A percentile compares a stretch with the other conserved stretches of the same genome.
Conservation (phyloP, 345 rosid species). For the Murraya koenigii region DNA sequence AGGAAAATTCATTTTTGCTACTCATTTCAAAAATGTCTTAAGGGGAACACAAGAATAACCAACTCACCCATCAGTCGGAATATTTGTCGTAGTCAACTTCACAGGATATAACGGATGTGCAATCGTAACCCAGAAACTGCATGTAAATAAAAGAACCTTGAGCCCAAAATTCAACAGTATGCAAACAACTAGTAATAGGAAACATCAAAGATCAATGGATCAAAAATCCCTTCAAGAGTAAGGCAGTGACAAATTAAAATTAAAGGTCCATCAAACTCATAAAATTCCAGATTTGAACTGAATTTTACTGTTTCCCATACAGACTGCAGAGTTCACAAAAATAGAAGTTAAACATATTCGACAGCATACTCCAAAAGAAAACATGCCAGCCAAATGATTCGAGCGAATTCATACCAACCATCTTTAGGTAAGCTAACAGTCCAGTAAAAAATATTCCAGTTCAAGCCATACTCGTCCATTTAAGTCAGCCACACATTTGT, state of each 20-base stretch:
- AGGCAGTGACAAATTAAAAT: not conserved
- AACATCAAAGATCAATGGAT: not conserved
- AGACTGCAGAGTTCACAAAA: not conserved
- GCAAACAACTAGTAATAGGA: not conserved
- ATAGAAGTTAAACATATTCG: not conserved
- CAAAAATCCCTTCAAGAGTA: not conserved
- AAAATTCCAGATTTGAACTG: not conserved
- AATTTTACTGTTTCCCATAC: not conserved
- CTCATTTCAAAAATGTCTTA: not conserved
- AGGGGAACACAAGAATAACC: not conserved
- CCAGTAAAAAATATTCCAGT: not conserved
- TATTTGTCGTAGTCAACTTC: conserved; percentile 48
- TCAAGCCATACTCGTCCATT: not conserved
- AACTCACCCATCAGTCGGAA: conserved; percentile 82
- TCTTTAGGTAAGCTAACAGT: not conserved
- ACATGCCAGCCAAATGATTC: not conserved
- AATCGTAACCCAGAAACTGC: conserved; percentile 75
- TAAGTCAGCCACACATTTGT: not conserved
- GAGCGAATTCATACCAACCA: not conserved
- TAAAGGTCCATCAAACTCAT: not conserved
- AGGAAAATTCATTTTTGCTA: not conserved
- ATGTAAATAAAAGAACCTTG: conserved; percentile 8
- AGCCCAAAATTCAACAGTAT: not conserved
- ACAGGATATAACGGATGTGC: conserved; percentile 68
- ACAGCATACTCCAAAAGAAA: not conserved